Evolutionary conservation across 495 filamentous ascomycete species (phyloP).

Genomic region (Daldinia grandis): DNA sequence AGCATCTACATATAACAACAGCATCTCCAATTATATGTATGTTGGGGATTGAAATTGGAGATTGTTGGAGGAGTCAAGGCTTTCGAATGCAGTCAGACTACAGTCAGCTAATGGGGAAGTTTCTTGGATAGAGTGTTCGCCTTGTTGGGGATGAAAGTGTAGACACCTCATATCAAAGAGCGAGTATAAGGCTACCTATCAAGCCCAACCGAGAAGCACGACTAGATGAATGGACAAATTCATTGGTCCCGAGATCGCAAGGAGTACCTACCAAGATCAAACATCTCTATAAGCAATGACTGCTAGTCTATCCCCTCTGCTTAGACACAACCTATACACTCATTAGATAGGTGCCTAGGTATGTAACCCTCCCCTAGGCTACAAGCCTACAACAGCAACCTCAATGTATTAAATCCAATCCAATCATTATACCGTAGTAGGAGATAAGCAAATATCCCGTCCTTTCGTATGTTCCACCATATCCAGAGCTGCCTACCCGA

Average conservation of each 20-base stretch:
- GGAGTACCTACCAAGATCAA: not conserved
- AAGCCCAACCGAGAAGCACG: not conserved
- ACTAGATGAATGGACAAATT: not conserved
- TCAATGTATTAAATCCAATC: not conserved
- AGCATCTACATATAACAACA: not conserved
- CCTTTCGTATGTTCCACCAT: conserved; percentile 26
- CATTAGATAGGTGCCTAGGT: not conserved
- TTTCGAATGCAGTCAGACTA: not conserved
- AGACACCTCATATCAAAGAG: not conserved
- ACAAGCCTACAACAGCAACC: not conserved
- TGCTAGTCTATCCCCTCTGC: not conserved
- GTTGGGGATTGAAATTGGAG: not conserved
- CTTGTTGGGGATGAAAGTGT: not conserved
- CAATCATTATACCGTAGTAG: not conserved
- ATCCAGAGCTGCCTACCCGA: not conserved
- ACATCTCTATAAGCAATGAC: not conserved
- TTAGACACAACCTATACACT: not conserved
- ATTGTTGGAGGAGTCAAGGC: not conserved
- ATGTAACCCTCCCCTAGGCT: not conserved
- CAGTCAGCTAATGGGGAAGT: not conserved
- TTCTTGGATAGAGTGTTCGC: not conserved
- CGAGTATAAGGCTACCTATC: not conserved
- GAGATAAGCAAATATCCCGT: not conserved
- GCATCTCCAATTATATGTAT: not conserved
- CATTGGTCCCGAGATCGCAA: not conserved